Conservation (phyloP, 495 filamentous ascomycete genomes). For the Cetradonia linearis region DNA sequence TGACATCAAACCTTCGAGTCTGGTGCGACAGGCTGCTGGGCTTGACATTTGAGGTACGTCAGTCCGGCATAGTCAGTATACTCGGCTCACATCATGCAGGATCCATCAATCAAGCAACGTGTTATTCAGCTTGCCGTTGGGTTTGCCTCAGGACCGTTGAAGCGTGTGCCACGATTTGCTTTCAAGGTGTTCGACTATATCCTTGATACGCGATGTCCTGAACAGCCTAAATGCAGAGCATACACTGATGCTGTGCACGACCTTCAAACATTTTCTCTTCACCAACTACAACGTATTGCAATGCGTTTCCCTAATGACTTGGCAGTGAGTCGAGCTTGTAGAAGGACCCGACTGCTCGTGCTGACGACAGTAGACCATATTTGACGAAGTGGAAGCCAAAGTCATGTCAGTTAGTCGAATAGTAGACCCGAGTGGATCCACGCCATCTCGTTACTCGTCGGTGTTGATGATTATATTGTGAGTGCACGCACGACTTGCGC, state of each 20-base stretch:
- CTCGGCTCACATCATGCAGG: conserved; percentile 36
- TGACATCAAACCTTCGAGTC: conserved; percentile 60
- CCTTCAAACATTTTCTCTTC: conserved; percentile 67
- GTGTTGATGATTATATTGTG: conserved; percentile 83
- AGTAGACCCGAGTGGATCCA: conserved; percentile 64
- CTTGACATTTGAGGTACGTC: conserved; percentile 58
- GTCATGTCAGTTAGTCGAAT: conserved; percentile 69
- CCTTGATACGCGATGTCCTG: conserved; percentile 63
- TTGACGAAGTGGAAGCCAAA: conserved; percentile 72
- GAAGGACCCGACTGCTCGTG: not conserved
- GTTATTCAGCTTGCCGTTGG: conserved; percentile 75
- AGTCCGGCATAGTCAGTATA: not conserved
- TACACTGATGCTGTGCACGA: conserved; percentile 91
- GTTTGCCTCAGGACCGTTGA: conserved; percentile 73
- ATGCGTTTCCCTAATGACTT: conserved; percentile 85
- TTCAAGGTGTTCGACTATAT: conserved; percentile 82
- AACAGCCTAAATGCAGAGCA: conserved; percentile 53
- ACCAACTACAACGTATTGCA: conserved; percentile 80
- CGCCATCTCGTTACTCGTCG: conserved; percentile 58
- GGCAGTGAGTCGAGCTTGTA: conserved; percentile 40
- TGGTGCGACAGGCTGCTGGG: conserved; percentile 72
- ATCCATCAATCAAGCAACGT: conserved; percentile 76
- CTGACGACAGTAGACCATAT: conserved; percentile 51
- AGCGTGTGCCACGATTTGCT: conserved; percentile 67
- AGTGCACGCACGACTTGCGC: conserved; percentile 13